Evolutionary conservation across 129 eudicot genomes (phyloP).

Genomic region (Calendula officinalis): DNA sequence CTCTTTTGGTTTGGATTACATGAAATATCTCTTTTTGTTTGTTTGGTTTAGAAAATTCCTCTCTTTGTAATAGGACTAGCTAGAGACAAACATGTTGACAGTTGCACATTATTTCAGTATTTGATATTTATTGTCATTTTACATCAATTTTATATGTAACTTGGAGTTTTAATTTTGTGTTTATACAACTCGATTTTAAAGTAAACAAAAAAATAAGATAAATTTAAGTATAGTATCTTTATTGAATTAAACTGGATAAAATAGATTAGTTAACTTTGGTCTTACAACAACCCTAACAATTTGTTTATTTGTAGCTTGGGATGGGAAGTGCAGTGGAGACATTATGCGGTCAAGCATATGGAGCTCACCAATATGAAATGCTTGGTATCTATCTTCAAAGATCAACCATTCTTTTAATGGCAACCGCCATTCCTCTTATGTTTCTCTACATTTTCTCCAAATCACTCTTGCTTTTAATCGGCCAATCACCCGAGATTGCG

Average conservation of each 20-base stretch:
- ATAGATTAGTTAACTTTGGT: background rate
- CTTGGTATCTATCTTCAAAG: constrained; percentile 57
- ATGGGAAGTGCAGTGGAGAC: constrained; percentile 66
- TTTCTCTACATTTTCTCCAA: constrained; percentile 44
- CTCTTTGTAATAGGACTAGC: too few species aligned
- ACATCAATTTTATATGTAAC: too few species aligned
- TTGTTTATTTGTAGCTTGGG: constrained; percentile 31
- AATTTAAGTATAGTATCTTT: background rate
- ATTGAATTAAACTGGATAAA: too few species aligned
- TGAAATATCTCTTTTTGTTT: too few species aligned
- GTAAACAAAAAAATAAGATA: too few species aligned
- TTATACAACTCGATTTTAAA: too few species aligned
- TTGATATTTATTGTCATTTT: too few species aligned
- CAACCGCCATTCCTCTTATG: constrained; percentile 36
- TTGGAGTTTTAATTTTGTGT: too few species aligned
- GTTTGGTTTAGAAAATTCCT: too few species aligned
- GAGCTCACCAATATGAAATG: constrained; percentile 42
- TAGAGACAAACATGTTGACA: too few species aligned
- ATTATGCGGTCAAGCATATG: constrained; percentile 55
- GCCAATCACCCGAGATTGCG: constrained; percentile 38
- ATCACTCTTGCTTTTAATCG: constrained; percentile 38
- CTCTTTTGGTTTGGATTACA: too few species aligned
- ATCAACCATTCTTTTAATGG: constrained; percentile 40
- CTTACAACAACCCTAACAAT: background rate
- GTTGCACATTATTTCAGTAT: too few species aligned